Conservation (phyloP, 768 basidiomycete genomes). For the Aureoboletus auriporus region DNA sequence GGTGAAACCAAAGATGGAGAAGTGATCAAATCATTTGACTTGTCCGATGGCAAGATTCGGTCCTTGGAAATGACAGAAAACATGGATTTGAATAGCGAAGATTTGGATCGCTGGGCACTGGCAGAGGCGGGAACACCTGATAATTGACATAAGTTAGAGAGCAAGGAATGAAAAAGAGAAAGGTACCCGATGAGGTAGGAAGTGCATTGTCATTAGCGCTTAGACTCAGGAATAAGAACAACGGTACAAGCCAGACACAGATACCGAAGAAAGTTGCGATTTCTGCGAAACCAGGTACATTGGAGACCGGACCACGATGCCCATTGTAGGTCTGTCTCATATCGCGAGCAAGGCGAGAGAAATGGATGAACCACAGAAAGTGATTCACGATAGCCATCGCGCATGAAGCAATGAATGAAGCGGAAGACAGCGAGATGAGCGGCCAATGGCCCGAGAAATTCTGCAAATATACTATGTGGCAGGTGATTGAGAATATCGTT, state of each 20-base stretch:
- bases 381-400: slow-evolving; percentile 83
- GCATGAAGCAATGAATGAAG: slow-evolving; percentile 83
- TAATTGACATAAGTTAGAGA: background rate
- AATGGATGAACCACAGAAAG: slow-evolving; percentile 96
- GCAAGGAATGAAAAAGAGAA: background rate
- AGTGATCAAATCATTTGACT: slow-evolving; percentile 68
- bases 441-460: slow-evolving; percentile 93
- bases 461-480: slow-evolving; percentile 86
- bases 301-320: slow-evolving; percentile 38
- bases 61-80: slow-evolving; percentile 42
- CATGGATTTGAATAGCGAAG: slow-evolving; percentile 67
- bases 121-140: slow-evolving; percentile 20
- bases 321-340: slow-evolving; percentile 48
- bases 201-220: slow-evolving; percentile 97
- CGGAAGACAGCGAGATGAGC: slow-evolving; percentile 83
- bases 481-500: slow-evolving; percentile 72
- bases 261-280: slow-evolving; percentile 81
- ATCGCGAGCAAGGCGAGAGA: slow-evolving; percentile 67
- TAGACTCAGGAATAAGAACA: slow-evolving; percentile 93
- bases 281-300: slow-evolving; percentile 55
- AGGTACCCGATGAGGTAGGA: slow-evolving; percentile 60
- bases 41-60: slow-evolving; percentile 41
- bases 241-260: slow-evolving; percentile 85
- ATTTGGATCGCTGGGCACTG: slow-evolving; percentile 40
- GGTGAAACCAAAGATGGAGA: slow-evolving; percentile 24